Conservation (phyloP, 768 basidiomycete species). For the Calocera viscosa region DNA sequence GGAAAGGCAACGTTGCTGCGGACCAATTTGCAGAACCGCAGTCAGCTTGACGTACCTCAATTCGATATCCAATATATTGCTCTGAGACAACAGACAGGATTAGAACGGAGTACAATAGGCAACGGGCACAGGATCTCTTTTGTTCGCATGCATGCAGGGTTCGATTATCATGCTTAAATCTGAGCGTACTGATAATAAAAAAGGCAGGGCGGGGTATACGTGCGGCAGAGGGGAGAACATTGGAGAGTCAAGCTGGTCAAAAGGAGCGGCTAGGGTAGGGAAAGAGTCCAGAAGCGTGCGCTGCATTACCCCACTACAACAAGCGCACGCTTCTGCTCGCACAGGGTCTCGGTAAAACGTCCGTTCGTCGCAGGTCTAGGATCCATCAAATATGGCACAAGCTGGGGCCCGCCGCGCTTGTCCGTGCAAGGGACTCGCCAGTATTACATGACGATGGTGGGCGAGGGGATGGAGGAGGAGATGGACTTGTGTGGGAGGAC, state of each 20-base stretch:
- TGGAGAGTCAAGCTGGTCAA: background rate
- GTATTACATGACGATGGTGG: slow-evolving; percentile 23
- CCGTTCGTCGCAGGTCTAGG: background rate
- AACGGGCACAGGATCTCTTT: background rate
- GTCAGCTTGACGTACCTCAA: too few species aligned
- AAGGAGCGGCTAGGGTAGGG: background rate
- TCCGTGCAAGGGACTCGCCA: background rate
- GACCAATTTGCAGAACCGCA: too few species aligned
- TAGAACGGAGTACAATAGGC: too few species aligned
- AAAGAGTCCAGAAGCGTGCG: background rate
- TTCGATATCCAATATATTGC: too few species aligned
- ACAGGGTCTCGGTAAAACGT: background rate
- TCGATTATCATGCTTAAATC: slow-evolving; percentile 1
- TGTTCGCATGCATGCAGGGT: background rate
- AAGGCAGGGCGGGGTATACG: slow-evolving; percentile 4
- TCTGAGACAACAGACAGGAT: too few species aligned
- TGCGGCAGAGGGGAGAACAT: background rate
- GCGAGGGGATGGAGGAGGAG: slow-evolving; percentile 21
- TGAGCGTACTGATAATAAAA: background rate
- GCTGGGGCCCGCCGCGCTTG: slow-evolving; percentile 7
- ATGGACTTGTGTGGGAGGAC: slow-evolving; percentile 22
- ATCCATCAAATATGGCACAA: background rate
- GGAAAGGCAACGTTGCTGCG: too few species aligned
- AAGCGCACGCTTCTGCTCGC: background rate
- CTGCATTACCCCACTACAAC: background rate